Evolutionary conservation across 2,329 filamentous ascomycete species (phyloP).

Genomic region (Venturia effusa): DNA sequence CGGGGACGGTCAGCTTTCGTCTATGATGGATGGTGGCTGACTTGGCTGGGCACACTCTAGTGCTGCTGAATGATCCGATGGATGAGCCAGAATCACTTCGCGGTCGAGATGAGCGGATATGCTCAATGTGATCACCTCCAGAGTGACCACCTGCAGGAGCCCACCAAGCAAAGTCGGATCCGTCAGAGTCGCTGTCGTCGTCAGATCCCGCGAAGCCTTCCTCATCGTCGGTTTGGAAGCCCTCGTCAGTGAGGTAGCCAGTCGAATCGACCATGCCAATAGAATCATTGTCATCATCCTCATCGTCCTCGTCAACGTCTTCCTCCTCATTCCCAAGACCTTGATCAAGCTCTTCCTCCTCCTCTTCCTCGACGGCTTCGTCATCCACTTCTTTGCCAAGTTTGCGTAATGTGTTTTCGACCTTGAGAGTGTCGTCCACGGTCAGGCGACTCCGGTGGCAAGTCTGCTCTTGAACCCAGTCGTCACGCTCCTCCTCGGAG

Average conservation of each 20-base stretch:
- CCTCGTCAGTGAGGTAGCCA: slow-evolving; percentile 41
- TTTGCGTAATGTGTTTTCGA: slow-evolving; percentile 79
- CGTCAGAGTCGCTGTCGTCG: slow-evolving; percentile 49
- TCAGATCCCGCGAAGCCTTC: slow-evolving; percentile 61
- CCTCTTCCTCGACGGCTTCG: slow-evolving; percentile 64
- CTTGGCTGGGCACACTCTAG: slow-evolving; percentile 14
- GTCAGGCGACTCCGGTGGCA: slow-evolving; percentile 63
- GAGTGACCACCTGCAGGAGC: slow-evolving; percentile 44
- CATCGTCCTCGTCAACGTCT: slow-evolving; percentile 19
- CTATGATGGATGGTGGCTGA: slow-evolving; percentile 12
- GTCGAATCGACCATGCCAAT: slow-evolving; percentile 15
- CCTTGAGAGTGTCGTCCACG: slow-evolving; percentile 77
- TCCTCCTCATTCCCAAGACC: slow-evolving; percentile 45
- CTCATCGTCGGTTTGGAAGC: slow-evolving; percentile 74
- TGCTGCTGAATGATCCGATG: slow-evolving; percentile 38
- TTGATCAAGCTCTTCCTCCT: slow-evolving; percentile 56
- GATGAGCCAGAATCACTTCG: slow-evolving; percentile 43
- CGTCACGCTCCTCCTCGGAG: slow-evolving; percentile 69
- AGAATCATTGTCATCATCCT: slow-evolving; percentile 24
- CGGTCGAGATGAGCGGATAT: slow-evolving; percentile 34
- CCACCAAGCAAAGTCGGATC: slow-evolving; percentile 57
- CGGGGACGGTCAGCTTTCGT: slow-evolving; percentile 33
- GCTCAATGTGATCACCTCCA: slow-evolving; percentile 40
- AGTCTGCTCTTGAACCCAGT: slow-evolving; percentile 72
- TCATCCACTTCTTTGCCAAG: slow-evolving; percentile 85